phyloP scores from a whole-genome alignment of 371 early-diverging fungal genomes.

The Syncephalastrum racemosum region DNA sequence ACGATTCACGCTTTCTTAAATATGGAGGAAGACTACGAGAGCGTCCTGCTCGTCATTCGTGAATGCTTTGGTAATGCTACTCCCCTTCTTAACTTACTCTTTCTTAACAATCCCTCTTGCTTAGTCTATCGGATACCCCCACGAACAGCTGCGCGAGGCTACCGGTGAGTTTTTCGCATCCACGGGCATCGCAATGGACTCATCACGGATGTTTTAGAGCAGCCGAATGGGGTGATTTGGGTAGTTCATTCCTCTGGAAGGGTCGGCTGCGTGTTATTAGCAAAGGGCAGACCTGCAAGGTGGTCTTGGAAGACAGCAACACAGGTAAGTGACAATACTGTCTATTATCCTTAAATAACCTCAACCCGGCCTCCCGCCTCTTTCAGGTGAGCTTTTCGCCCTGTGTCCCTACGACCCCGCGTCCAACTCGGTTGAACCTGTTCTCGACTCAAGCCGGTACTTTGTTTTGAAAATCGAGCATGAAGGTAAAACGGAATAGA shows the following conservation, averaged over 20 bases:
- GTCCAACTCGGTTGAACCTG: slow-evolving; percentile 82
- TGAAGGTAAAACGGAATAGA: slow-evolving; percentile 46
- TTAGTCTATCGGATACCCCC: slow-evolving; percentile 83
- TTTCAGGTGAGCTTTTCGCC: slow-evolving; percentile 84
- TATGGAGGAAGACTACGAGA: slow-evolving; percentile 73
- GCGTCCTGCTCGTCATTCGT: slow-evolving; percentile 76
- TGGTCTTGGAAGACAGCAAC: slow-evolving; percentile 78
- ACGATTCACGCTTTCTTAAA: background rate
- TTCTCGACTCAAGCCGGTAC: slow-evolving; percentile 88
- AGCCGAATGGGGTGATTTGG: slow-evolving; percentile 84
- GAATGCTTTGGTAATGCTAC: slow-evolving; percentile 71
- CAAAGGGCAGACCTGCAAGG: slow-evolving; percentile 67
- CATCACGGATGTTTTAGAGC: slow-evolving; percentile 52
- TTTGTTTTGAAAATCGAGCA: slow-evolving; percentile 88
- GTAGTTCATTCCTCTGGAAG: slow-evolving; percentile 72
- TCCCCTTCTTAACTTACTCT: background rate
- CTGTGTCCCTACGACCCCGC: slow-evolving; percentile 75
- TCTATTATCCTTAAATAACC: background rate
- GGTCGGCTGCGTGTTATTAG: slow-evolving; percentile 80
- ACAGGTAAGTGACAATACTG: slow-evolving; percentile 42
- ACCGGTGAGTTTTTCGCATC: slow-evolving; percentile 45
- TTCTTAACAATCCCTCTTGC: slow-evolving; percentile 2
- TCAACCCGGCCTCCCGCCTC: background rate
- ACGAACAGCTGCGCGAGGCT: slow-evolving; percentile 70
- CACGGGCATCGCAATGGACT: slow-evolving; percentile 3